Percentiles rank a stretch among this genome's conserved stretches.
Evolutionary conservation across 1,284 basidiomycete species (phyloP).

Genomic region (Phylloporus gajari): DNA sequence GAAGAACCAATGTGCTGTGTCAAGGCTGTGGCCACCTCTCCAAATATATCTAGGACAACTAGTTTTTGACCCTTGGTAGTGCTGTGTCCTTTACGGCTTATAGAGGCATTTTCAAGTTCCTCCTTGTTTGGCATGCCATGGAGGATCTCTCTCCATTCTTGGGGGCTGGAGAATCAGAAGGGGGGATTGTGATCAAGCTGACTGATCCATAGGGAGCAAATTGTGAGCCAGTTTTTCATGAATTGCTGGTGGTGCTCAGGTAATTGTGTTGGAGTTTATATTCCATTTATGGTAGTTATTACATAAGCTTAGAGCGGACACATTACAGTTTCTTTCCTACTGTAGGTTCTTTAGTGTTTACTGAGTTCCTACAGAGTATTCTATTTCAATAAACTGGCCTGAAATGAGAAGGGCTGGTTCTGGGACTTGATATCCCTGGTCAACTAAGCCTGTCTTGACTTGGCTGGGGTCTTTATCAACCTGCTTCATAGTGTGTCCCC

Average conservation of each 20-base stretch:
- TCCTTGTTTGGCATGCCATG: background rate
- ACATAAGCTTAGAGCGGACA: too few relatives aligned
- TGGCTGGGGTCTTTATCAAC: background rate
- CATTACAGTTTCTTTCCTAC: too few relatives aligned
- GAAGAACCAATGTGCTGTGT: background rate
- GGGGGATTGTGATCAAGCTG: background rate
- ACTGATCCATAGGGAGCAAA: background rate
- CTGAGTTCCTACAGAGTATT: too few relatives aligned
- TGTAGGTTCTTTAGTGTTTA: too few relatives aligned
- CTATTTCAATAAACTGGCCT: too few relatives aligned
- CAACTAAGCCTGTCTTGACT: background rate
- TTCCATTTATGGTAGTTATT: too few relatives aligned
- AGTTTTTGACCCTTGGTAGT: background rate
- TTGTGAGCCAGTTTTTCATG: slow-evolving; percentile 19
- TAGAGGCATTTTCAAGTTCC: background rate
- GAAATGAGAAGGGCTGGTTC: slow-evolving; percentile 16
- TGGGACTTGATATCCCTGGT: slow-evolving; percentile 12
- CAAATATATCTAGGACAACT: background rate
- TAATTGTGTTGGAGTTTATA: too few relatives aligned
- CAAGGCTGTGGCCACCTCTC: too few relatives aligned
- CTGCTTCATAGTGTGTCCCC: slow-evolving; percentile 1
- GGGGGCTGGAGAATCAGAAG: background rate
- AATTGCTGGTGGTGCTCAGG: background rate
- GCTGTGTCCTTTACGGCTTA: background rate
- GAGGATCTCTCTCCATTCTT: background rate